Conservation (phyloP, 2,329 filamentous ascomycete species). For the Lomentospora prolificans region DNA sequence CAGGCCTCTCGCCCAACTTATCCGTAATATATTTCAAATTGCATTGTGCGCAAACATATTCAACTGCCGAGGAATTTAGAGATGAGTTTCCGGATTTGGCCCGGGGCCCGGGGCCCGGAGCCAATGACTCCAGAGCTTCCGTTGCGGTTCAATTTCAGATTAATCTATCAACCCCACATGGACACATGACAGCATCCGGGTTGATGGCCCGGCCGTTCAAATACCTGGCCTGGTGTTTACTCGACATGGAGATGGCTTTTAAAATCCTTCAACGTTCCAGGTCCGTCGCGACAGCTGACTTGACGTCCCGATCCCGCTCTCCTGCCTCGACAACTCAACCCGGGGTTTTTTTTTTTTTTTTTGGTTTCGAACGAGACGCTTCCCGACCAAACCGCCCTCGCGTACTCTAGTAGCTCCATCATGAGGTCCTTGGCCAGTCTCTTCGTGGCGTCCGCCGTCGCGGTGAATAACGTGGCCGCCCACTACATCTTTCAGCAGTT, state of each 20-base stretch:
- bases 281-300: not conserved
- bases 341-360: not conserved
- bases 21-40: not conserved
- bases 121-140: not conserved
- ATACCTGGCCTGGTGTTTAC: not conserved
- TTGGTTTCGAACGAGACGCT: not conserved
- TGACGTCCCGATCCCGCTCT: not conserved
- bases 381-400: not conserved
- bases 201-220: not conserved
- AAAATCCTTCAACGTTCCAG: not conserved
- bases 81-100: not conserved
- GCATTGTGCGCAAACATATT: not conserved
- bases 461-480: conserved; percentile 11
- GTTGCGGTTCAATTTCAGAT: not conserved
- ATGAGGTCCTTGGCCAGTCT: conserved; percentile 6
- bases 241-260: not conserved
- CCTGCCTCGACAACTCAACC: not conserved
- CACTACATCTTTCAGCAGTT: conserved; percentile 23
- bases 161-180: conserved; percentile 3
- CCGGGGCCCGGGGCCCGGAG: not conserved
- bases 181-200: conserved; percentile 1
- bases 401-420: too few relatives aligned
- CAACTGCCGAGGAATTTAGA: conserved; percentile 1
- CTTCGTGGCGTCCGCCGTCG: conserved; percentile 5
- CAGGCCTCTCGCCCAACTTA: not conserved